Evolutionary conservation across 2,329 filamentous ascomycete genomes (phyloP), one percentile per base, ranked within the genome.

Genomic region (Aspergillus cejpii): DNA sequence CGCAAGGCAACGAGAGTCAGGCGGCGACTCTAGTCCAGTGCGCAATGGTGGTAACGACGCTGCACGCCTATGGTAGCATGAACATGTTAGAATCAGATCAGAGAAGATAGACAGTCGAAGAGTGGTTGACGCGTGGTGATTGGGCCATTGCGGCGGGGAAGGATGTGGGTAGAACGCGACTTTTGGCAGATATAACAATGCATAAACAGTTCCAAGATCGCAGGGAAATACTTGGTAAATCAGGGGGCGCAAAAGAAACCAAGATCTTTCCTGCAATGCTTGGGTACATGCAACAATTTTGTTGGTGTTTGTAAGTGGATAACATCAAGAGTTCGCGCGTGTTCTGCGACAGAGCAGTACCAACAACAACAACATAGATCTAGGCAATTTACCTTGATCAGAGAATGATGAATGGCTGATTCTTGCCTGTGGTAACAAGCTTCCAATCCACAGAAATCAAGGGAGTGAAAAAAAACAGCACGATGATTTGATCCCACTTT

Each of bases 101-200:
- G 34, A 28, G 15, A 41, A 50, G 36, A 24, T n/a, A n/a, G 28
- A 20, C 12, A 39, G 10, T 19, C n/a, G 17, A 14, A 45, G 41
- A 47, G 24, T 47, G 45, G 20, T 50, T 48, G 53, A 58, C 56
- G 56, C 56, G 56, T 58, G 50, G 26, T 56, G 54, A 57, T 57
- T 56, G 55, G 55, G 38, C 37, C 44, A 41, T 43, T 24, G 40
- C 38, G 20, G 28, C 43, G 43, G 47, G 37, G 31, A 27, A 48
- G 36, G 40, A 34, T 41, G 36, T 21, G 49, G 39, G 37, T 36
- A 39, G 38, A 47, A 56, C 52, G 52, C 55, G 48, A 56, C 49
- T 36, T 24, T 21, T 23, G 38, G 44, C 20, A 34, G 39, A 31
- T 26, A 50, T 41, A 50, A 55, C 49, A 54, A 43, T 45, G 43